Conservation (phyloP, 1,139 yeast genomes). For the Protomyces gravidus region DNA sequence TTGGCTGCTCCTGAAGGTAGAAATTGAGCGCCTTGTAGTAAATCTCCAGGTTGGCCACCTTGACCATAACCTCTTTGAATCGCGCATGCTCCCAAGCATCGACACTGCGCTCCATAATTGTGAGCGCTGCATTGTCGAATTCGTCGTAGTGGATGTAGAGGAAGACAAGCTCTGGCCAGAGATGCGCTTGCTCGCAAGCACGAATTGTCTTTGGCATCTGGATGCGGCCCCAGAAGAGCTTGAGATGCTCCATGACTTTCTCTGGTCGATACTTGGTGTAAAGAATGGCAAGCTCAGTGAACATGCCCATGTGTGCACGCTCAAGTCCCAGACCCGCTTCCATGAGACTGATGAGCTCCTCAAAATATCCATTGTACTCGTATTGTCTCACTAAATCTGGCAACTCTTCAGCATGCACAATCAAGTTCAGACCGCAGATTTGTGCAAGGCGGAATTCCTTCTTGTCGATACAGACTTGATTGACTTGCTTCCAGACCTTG, state of each 20-base stretch:
- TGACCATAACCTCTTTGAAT: slow-evolving; percentile 89
- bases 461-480: slow-evolving; percentile 92
- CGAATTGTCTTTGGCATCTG: slow-evolving; percentile 95
- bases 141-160: slow-evolving; percentile 97
- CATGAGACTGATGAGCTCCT: slow-evolving; percentile 81
- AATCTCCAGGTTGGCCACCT: slow-evolving; percentile 92
- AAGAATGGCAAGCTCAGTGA: slow-evolving; percentile 87
- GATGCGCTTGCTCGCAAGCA: slow-evolving; percentile 88
- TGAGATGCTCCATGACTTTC: slow-evolving; percentile 92
- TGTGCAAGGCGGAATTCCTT: slow-evolving; percentile 95
- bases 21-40: slow-evolving; percentile 96
- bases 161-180: slow-evolving; percentile 95
- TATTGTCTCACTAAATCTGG: slow-evolving; percentile 83
- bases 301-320: slow-evolving; percentile 99
- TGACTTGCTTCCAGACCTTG: slow-evolving; percentile 95
- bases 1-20: slow-evolving; percentile 88
- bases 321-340: slow-evolving; percentile 95
- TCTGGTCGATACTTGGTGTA: slow-evolving; percentile 89
- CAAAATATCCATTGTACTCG: slow-evolving; percentile 86
- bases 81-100: slow-evolving; percentile 90
- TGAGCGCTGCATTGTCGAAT: slow-evolving; percentile 97
- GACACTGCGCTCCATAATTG: slow-evolving; percentile 95
- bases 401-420: slow-evolving; percentile 95
- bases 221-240: slow-evolving; percentile 95
- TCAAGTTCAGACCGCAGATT: slow-evolving; percentile 95